phyloP scores from a whole-genome alignment of 2,329 filamentous ascomycete species.

The Calonectria pseudoreteaudii region DNA sequence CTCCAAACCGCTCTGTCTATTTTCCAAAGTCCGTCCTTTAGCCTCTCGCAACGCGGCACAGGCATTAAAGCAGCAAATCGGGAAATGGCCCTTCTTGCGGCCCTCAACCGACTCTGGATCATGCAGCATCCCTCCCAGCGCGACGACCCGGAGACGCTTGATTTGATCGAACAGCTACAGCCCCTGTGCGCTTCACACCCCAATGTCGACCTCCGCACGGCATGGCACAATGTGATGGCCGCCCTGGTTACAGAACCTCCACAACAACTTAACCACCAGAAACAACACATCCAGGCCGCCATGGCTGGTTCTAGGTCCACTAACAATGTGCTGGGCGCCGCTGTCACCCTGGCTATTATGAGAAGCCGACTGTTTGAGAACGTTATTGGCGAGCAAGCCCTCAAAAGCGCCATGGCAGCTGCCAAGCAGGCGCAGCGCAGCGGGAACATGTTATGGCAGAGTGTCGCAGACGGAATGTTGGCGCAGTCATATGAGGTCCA shows the following conservation, averaged over 20 bases:
- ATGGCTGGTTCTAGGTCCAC: constrained; percentile 76
- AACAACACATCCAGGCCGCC: constrained; percentile 80
- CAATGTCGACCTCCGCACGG: constrained; percentile 81
- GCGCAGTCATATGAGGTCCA: constrained; percentile 80
- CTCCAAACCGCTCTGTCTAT: constrained; percentile 74
- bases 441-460: constrained; percentile 81
- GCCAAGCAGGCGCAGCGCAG: constrained; percentile 75
- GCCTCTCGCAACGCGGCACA: constrained; percentile 50
- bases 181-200: constrained; percentile 76
- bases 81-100: constrained; percentile 74
- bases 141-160: constrained; percentile 68
- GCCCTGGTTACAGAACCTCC: constrained; percentile 72
- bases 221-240: constrained; percentile 81
- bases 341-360: constrained; percentile 88
- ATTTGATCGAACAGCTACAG: constrained; percentile 74
- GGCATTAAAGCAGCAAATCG: constrained; percentile 64
- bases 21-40: constrained; percentile 73
- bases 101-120: constrained; percentile 79
- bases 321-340: constrained; percentile 82
- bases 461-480: constrained; percentile 83
- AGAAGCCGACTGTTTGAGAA: constrained; percentile 84
- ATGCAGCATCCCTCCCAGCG: constrained; percentile 71
- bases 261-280: constrained; percentile 79
- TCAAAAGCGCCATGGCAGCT: constrained; percentile 80
- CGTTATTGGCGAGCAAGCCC: constrained; percentile 82